phyloP scores from a whole-genome alignment of 2,329 filamentous ascomycete genomes.

The Fulvia fulva region DNA sequence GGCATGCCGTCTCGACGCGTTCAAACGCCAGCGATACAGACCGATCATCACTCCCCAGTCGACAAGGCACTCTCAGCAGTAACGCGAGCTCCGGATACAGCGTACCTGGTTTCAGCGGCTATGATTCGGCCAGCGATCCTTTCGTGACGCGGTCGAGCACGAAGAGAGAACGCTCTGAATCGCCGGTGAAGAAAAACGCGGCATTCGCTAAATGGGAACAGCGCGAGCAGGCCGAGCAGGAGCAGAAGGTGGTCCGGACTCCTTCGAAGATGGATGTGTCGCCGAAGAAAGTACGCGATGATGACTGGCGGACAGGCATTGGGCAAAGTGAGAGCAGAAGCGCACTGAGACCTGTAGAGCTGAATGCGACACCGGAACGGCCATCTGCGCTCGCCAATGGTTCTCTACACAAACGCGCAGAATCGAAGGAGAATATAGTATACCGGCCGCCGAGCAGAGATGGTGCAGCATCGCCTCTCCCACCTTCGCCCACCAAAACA shows the following conservation, averaged over 20 bases:
- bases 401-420: constrained; percentile 18
- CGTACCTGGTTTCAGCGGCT: constrained; percentile 23
- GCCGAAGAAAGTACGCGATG: constrained; percentile 31
- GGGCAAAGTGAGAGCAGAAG: constrained; percentile 29
- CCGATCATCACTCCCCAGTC: constrained; percentile 24
- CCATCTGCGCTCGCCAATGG: constrained; percentile 12
- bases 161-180: constrained; percentile 34
- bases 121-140: constrained; percentile 29
- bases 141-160: constrained; percentile 28
- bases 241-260: constrained; percentile 13
- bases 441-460: constrained; percentile 21
- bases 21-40: constrained; percentile 34
- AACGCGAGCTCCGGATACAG: constrained; percentile 30
- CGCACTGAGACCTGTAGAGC: constrained; percentile 28
- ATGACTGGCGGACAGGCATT: constrained; percentile 30
- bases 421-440: constrained; percentile 28
- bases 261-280: constrained; percentile 28
- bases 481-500: constrained; percentile 24
- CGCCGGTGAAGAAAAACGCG: constrained; percentile 36
- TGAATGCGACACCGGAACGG: constrained; percentile 26
- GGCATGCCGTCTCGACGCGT: constrained; percentile 32
- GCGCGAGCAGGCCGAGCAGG: constrained; percentile 26
- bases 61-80: constrained; percentile 29
- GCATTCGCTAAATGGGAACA: constrained; percentile 32
- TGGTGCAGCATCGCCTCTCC: constrained; percentile 17